Conservation (phyloP, 495 filamentous ascomycete genomes). For the Penicillium antarcticum region DNA sequence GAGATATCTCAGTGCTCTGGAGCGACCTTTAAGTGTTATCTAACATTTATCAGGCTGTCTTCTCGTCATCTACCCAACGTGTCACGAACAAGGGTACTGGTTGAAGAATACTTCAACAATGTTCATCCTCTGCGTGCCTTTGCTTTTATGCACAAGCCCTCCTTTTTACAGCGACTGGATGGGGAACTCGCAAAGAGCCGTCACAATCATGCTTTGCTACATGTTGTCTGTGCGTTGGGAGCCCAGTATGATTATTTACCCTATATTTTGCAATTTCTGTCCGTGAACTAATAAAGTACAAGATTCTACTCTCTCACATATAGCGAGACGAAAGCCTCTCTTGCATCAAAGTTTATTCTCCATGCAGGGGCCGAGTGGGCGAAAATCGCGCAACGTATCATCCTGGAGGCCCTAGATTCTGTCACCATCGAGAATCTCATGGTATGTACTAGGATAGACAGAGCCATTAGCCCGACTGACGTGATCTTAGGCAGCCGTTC, state of each 20-base stretch:
- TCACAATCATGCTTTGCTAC: constrained; percentile 23
- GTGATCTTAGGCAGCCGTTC: constrained; percentile 18
- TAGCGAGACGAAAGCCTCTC: constrained; percentile 12
- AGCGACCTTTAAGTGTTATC: neutral
- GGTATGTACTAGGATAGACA: constrained; percentile 5
- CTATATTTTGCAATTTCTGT: neutral
- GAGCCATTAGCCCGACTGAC: too few species aligned
- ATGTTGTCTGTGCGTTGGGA: constrained; percentile 35
- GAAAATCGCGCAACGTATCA: constrained; percentile 20
- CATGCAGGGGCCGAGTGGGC: constrained; percentile 30
- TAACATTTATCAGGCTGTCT: constrained; percentile 13
- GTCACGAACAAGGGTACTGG: constrained; percentile 20
- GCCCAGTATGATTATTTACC: constrained; percentile 21
- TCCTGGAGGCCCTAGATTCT: constrained; percentile 28
- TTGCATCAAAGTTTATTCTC: constrained; percentile 13
- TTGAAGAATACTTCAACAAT: constrained; percentile 35
- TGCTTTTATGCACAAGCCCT: constrained; percentile 34
- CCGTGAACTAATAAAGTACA: neutral
- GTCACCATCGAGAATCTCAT: constrained; percentile 35
- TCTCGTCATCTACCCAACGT: constrained; percentile 16
- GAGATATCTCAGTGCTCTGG: neutral
- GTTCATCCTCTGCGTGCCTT: constrained; percentile 36
- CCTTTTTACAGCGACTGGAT: constrained; percentile 30
- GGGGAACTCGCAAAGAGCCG: constrained; percentile 7
- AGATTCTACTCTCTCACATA: constrained; percentile 28